These are phyloP conservation scores for Agrostemma githago DNA, from an alignment of 148 eudicot species.

Conservation along the genomic window DNA sequence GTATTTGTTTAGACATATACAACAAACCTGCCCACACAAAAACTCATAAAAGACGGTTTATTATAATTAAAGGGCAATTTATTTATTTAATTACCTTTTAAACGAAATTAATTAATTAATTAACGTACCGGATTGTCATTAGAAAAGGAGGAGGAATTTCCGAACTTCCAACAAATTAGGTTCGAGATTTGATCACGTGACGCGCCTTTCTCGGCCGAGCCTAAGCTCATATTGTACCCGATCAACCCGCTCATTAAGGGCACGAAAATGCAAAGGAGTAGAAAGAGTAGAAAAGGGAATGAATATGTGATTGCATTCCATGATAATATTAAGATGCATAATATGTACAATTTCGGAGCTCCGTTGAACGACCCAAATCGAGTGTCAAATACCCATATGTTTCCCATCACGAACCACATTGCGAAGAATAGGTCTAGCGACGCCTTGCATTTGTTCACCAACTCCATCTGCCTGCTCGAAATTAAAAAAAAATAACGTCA, in stretches of 20 bases:
- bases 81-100: too few species aligned
- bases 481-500: neutral
- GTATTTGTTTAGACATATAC: constrained; percentile 79
- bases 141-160: constrained; percentile 27
- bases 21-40: constrained; percentile 59
- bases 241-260: constrained; percentile 63
- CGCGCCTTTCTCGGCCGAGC: constrained; percentile 63
- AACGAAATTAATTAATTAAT: too few species aligned
- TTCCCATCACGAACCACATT: constrained; percentile 98
- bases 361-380: constrained; percentile 49
- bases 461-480: constrained; percentile 40
- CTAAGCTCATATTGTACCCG: constrained; percentile 76
- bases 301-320: constrained; percentile 87
- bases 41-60: too few species aligned
- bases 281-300: constrained; percentile 75
- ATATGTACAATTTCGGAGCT: constrained; percentile 69
- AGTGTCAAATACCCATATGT: constrained; percentile 83
- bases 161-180: constrained; percentile 55
- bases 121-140: constrained; percentile 45
- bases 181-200: constrained; percentile 66
- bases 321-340: constrained; percentile 60
- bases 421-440: constrained; percentile 74
- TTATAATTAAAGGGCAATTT: too few species aligned
- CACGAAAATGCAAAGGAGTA: constrained; percentile 70
- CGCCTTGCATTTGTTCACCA: constrained; percentile 53